Conservation (phyloP, 2,329 filamentous ascomycete species). For the Knufia fluminis region DNA sequence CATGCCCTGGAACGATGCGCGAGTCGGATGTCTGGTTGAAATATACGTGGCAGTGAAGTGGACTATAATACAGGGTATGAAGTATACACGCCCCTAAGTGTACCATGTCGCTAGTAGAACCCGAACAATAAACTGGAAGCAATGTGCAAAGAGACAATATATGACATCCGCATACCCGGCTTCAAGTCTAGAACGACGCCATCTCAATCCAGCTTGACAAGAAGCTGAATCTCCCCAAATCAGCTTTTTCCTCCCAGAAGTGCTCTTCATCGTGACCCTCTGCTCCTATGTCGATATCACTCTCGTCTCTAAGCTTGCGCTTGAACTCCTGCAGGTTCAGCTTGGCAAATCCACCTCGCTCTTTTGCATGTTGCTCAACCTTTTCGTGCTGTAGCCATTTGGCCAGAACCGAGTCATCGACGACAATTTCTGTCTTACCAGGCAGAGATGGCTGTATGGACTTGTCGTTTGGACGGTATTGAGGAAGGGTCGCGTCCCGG, state of each 20-base stretch:
- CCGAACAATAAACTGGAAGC: no score
- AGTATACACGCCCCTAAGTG: no score
- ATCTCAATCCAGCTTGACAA: constrained; percentile 84
- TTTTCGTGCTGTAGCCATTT: constrained; percentile 46
- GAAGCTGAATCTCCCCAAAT: constrained; percentile 40
- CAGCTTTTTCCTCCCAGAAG: constrained; percentile 19
- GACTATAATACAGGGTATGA: background rate
- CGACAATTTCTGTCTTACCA: constrained; percentile 17
- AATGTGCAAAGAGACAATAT: no score
- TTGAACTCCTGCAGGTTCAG: constrained; percentile 75
- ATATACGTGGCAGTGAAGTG: no score
- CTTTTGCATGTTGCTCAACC: constrained; percentile 58
- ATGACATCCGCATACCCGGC: no score
- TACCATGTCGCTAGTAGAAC: no score
- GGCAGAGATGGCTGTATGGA: constrained; percentile 31
- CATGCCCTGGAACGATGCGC: background rate
- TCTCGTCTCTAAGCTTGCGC: constrained; percentile 50
- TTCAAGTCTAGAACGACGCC: constrained; percentile 49
- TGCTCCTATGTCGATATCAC: constrained; percentile 2
- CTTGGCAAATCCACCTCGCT: constrained; percentile 36
- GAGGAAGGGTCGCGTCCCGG: constrained; percentile 38
- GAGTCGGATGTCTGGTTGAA: no score
- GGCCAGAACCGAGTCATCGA: constrained; percentile 28
- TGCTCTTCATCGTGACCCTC: constrained; percentile 8
- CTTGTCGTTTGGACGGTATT: constrained; percentile 35